A percentile compares a stretch with the other conserved stretches of the same genome.
Conservation (phyloP, 1,284 basidiomycete species). For the Microbotryum saponariae region DNA sequence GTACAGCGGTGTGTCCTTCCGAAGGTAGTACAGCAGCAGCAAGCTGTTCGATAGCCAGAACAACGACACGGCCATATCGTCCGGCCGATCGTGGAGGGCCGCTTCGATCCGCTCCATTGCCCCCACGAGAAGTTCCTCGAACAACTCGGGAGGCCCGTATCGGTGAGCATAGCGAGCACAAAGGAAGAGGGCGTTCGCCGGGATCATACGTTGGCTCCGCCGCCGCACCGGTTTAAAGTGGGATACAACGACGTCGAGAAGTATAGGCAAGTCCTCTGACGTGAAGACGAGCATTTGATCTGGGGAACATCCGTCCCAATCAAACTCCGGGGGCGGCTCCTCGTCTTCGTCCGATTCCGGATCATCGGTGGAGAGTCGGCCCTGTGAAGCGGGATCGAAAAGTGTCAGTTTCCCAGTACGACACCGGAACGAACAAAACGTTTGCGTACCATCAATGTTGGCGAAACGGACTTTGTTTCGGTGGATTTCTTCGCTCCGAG, state of each 20-base stretch:
- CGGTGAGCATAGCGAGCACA: conserved; percentile 68
- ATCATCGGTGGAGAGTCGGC: conserved; percentile 4
- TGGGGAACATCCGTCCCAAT: conserved; percentile 31
- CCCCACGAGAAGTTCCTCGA: conserved; percentile 83
- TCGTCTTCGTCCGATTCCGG: conserved; percentile 13
- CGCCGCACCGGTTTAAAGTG: conserved; percentile 53
- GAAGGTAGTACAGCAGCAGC: conserved; percentile 79
- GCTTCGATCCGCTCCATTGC: conserved; percentile 88
- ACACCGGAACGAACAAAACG: conserved; percentile 1
- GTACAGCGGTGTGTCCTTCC: conserved; percentile 53
- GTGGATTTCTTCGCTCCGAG: conserved; percentile 7
- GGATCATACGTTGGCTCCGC: conserved; percentile 39
- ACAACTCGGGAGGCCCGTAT: conserved; percentile 64
- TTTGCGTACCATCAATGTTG: neutral
- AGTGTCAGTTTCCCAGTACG: neutral
- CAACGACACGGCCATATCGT: conserved; percentile 74
- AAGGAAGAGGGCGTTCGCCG: conserved; percentile 46
- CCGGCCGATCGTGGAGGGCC: conserved; percentile 71
- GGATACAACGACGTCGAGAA: conserved; percentile 68
- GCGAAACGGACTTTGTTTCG: conserved; percentile 15
- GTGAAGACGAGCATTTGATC: conserved; percentile 78
- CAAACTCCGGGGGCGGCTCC: conserved; percentile 18
- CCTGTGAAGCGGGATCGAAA: neutral
- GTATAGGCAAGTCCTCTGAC: conserved; percentile 60
- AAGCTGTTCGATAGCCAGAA: conserved; percentile 95